phyloP scores from a whole-genome alignment of 208 protist genomes.

The Wallacemonas rigidus region DNA sequence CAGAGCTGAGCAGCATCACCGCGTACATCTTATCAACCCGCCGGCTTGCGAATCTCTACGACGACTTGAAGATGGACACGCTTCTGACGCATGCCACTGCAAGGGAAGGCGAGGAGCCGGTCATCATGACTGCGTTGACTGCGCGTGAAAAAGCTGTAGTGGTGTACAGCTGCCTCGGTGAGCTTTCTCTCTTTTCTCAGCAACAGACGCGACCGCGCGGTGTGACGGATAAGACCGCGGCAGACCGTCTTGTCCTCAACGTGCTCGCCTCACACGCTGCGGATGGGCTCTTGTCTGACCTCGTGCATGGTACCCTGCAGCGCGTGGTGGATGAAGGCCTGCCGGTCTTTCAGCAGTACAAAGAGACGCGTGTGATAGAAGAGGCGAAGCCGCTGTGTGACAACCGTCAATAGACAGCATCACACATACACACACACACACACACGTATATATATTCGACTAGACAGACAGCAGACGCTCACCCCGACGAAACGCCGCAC shows the following conservation, averaged over 20 bases:
- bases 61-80: constrained; percentile 42
- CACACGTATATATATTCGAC: constrained; percentile 17
- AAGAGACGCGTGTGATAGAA: neutral
- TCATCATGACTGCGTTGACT: neutral
- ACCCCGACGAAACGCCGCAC: no score
- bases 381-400: neutral
- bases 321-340: constrained; percentile 68
- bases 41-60: constrained; percentile 54
- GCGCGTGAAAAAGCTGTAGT: constrained; percentile 60
- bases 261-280: constrained; percentile 72
- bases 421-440: constrained; percentile 15
- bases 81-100: constrained; percentile 12
- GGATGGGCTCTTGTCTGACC: constrained; percentile 70
- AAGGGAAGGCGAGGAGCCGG: neutral
- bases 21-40: constrained; percentile 54
- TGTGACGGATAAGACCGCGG: constrained; percentile 47
- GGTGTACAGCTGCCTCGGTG: constrained; percentile 62
- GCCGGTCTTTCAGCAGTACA: constrained; percentile 57
- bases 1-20: constrained; percentile 51
- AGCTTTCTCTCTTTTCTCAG: constrained; percentile 60
- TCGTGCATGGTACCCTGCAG: constrained; percentile 73
- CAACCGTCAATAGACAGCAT: neutral
- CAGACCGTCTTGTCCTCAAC: constrained; percentile 74
- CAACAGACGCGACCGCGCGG: constrained; percentile 47
- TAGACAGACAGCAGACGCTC: constrained; percentile 28